Base-by-base conservation (phyloP, 805 yeast genomes). In the Pichia nakasei region DNA sequence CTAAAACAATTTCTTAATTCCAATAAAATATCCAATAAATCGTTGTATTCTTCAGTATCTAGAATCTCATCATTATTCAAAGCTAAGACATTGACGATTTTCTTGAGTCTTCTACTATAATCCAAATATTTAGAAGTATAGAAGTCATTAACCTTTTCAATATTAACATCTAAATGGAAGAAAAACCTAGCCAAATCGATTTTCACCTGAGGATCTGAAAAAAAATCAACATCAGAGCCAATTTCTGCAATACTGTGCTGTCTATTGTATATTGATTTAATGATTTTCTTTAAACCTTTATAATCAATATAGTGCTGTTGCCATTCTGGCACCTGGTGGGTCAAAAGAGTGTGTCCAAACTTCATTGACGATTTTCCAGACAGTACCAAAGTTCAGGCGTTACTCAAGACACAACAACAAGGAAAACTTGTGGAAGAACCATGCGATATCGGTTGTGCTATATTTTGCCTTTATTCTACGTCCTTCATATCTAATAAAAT, bases 301-400 rank as follows among this genome's bases (percentile, higher is more conserved):
- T 91, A 91, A 65, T 86, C 84, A 71, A 91, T 75, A 57, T 91
- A 91, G 55, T 73, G 74, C 46, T 76, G 75, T 40, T 78, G 71
- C 97, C 97, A 91, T 64, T 88, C 96, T 4, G 97, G 97, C 45
- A 89, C 87, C 68, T 88, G 95, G 64, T 91, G 95, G 39, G 84
- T 70, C 27, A 78, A 66, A 52, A 85, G 70, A 24, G 86, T 82
- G 61, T 85, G 85, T 22, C 91, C 94, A 60, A 85, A 85, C 70
- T 83, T 83, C 91, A 83, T 83, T 22, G 8, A 17, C 12, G 12
- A 7, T 29, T n/a, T n/a, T n/a, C n/a, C n/a, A n/a, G n/a, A n/a
- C n/a, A n/a, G n/a, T n/a, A n/a, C n/a, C n/a, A n/a, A n/a, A n/a
- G n/a, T n/a, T n/a, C n/a, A n/a, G n/a, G n/a, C n/a, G n/a, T n/a